Evolutionary conservation across 2,329 filamentous ascomycete species (phyloP).

Genomic region (Allantophomopsis lycopodina): DNA sequence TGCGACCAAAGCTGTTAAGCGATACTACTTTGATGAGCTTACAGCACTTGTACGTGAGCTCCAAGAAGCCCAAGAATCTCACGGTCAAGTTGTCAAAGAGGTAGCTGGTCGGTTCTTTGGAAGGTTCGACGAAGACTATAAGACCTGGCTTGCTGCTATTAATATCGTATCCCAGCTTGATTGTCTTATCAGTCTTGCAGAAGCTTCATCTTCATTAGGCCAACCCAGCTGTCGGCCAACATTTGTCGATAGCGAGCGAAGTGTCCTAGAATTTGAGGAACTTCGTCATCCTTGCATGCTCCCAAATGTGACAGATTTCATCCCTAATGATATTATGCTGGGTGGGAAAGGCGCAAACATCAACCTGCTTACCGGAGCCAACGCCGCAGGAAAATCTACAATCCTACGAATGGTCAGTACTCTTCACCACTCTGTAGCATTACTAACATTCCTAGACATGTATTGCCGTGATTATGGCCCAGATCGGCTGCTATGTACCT

Average conservation of each 20-base stretch:
- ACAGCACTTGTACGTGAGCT: slow-evolving; percentile 71
- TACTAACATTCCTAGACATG: slow-evolving; percentile 49
- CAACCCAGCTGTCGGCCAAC: slow-evolving; percentile 76
- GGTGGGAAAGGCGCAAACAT: slow-evolving; percentile 75
- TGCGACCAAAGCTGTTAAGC: slow-evolving; percentile 75
- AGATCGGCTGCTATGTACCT: slow-evolving; percentile 87
- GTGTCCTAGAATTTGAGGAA: slow-evolving; percentile 81
- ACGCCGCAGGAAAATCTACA: slow-evolving; percentile 94
- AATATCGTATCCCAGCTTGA: slow-evolving; percentile 86
- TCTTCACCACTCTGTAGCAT: background rate
- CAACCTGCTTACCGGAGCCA: slow-evolving; percentile 85
- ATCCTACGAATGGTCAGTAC: slow-evolving; percentile 74
- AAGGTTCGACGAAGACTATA: slow-evolving; percentile 79
- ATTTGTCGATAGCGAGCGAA: slow-evolving; percentile 78
- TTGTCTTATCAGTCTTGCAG: slow-evolving; percentile 85
- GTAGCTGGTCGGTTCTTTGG: slow-evolving; percentile 72
- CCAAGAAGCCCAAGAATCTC: slow-evolving; percentile 88
- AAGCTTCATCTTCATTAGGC: slow-evolving; percentile 71
- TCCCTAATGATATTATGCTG: slow-evolving; percentile 84
- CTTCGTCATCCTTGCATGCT: slow-evolving; percentile 92
- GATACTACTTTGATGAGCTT: slow-evolving; percentile 84
- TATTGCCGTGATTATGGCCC: slow-evolving; percentile 91
- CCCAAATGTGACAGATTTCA: slow-evolving; percentile 81
- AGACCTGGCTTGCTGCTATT: slow-evolving; percentile 77
- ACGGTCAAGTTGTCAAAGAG: slow-evolving; percentile 81